These are phyloP conservation scores for Tylopilus balloui DNA, from an alignment of 768 basidiomycete genomes.

Conservation along the genomic window DNA sequence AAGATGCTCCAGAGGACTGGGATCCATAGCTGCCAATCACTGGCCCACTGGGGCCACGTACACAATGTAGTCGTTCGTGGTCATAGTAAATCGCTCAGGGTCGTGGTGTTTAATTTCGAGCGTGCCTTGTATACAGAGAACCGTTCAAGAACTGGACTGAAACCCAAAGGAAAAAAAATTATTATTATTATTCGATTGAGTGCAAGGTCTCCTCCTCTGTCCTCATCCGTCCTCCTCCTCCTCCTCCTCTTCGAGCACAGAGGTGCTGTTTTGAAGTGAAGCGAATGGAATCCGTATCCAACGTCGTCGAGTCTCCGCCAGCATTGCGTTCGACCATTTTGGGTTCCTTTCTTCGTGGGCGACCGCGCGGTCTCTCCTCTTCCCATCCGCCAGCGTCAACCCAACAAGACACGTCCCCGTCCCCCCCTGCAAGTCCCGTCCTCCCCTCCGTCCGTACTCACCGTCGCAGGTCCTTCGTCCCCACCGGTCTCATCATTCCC, in stretches of 20 bases:
- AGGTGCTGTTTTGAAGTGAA: background rate
- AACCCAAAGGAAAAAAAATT: slow-evolving; percentile 1
- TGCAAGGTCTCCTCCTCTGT: background rate
- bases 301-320: slow-evolving; percentile 30
- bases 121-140: slow-evolving; percentile 7
- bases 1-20: no score
- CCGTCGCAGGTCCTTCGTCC: slow-evolving; percentile 40
- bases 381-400: slow-evolving; percentile 36
- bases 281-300: slow-evolving; percentile 13
- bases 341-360: slow-evolving; percentile 64
- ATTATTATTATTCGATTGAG: background rate
- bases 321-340: slow-evolving; percentile 57
- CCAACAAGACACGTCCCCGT: slow-evolving; percentile 37
- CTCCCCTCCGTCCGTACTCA: slow-evolving; percentile 31
- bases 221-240: background rate
- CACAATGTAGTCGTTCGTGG: no score
- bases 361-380: slow-evolving; percentile 65
- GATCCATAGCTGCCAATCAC: no score
- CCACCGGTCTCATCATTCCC: slow-evolving; percentile 32
- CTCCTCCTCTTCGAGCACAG: background rate
- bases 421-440: slow-evolving; percentile 40
- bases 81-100: no score
- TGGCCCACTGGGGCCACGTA: no score
- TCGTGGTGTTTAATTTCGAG: slow-evolving; percentile 2
- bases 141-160: background rate